These are phyloP conservation scores for Arthrobotrys iridis DNA, from an alignment of 2,329 filamentous ascomycete genomes.

Conservation along the genomic window DNA sequence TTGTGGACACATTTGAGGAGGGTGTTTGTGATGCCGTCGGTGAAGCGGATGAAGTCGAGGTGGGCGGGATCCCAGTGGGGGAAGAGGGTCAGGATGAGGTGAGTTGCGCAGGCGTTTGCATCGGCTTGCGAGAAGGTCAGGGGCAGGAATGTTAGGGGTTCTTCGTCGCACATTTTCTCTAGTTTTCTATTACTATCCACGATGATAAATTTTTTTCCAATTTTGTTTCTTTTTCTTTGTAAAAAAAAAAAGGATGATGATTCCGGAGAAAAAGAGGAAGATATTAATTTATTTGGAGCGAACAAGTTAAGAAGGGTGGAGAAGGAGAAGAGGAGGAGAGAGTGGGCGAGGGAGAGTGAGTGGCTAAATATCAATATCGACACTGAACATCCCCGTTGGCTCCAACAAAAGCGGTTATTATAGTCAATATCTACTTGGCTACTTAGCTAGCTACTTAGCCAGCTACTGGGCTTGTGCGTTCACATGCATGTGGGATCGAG, in stretches of 20 bases:
- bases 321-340: neutral
- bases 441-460: slow-evolving; percentile 15
- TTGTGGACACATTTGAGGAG: slow-evolving; percentile 63
- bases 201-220: too few relatives aligned
- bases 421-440: too few relatives aligned
- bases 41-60: slow-evolving; percentile 89
- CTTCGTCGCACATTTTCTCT: slow-evolving; percentile 33
- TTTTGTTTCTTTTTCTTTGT: neutral
- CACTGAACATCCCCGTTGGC: too few relatives aligned
- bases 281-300: neutral
- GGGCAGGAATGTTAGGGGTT: slow-evolving; percentile 68
- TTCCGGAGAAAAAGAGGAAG: neutral
- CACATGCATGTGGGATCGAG: too few relatives aligned
- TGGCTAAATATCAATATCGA: too few relatives aligned
- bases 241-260: neutral
- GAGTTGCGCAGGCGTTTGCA: slow-evolving; percentile 79
- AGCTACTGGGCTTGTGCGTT: neutral
- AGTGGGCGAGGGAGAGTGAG: neutral
- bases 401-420: too few relatives aligned
- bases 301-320: neutral
- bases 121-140: slow-evolving; percentile 80
- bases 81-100: slow-evolving; percentile 79
- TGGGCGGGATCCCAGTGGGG: slow-evolving; percentile 82
- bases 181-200: neutral
- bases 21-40: slow-evolving; percentile 98